phyloP scores from a whole-genome alignment of 768 basidiomycete genomes.

The Calocybe gangraenosa region DNA sequence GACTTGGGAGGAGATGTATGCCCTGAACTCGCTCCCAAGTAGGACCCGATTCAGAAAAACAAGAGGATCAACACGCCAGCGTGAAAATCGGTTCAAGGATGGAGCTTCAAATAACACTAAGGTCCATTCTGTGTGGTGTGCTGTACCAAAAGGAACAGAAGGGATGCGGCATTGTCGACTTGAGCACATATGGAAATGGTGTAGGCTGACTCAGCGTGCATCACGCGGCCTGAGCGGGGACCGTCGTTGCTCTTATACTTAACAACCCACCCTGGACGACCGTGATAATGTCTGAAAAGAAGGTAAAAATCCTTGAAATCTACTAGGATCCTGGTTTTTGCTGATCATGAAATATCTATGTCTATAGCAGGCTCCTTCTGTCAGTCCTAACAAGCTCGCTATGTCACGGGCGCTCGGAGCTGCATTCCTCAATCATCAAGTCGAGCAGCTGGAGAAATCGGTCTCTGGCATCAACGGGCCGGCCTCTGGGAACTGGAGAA shows the following conservation, averaged over 20 bases:
- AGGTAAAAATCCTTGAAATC: conserved; percentile 3
- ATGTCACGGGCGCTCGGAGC: conserved; percentile 88
- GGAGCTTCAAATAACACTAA: too few relatives aligned
- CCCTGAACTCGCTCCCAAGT: too few relatives aligned
- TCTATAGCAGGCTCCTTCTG: conserved; percentile 20
- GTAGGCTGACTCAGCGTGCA: conserved; percentile 12
- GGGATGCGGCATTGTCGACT: too few relatives aligned
- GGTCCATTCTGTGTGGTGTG: too few relatives aligned
- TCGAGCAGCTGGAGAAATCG: conserved; percentile 81
- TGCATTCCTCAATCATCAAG: conserved; percentile 83
- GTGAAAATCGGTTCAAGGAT: too few relatives aligned
- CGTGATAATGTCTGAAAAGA: conserved; percentile 10
- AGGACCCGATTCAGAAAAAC: too few relatives aligned
- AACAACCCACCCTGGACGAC: conserved; percentile 6
- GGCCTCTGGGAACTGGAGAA: conserved; percentile 60
- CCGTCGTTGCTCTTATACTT: too few relatives aligned
- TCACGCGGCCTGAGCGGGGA: conserved; percentile 6
- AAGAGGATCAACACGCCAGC: too few relatives aligned
- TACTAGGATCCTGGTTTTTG: background rate
- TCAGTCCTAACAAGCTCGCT: conserved; percentile 55
- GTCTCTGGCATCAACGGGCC: conserved; percentile 43
- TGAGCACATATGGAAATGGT: too few relatives aligned
- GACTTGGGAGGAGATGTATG: too few relatives aligned
- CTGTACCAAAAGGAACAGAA: too few relatives aligned
- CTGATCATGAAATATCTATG: background rate